These are phyloP conservation scores for Mycosphaerella sp. DNA, from an alignment of 2,329 filamentous ascomycete genomes.

Conservation along the genomic window DNA sequence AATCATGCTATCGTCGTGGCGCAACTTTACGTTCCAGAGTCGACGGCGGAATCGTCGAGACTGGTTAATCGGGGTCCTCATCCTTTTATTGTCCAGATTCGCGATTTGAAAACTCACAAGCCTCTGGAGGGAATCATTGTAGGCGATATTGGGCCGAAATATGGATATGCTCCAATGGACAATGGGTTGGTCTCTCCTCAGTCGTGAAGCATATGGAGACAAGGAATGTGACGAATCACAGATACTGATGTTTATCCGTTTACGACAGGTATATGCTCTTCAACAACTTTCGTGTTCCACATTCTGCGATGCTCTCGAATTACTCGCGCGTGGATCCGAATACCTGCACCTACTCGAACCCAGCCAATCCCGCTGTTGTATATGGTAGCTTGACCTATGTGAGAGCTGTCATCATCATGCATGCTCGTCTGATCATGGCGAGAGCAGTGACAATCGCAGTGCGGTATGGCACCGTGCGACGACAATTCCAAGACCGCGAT, in stretches of 20 bases:
- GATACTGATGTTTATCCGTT: too few species aligned
- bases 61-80: constrained; percentile 47
- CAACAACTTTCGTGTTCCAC: constrained; percentile 43
- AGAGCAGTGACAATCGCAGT: constrained; percentile 50
- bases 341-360: constrained; percentile 42
- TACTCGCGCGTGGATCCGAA: constrained; percentile 46
- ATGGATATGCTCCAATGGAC: constrained; percentile 49
- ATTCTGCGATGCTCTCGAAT: constrained; percentile 45
- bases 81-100: constrained; percentile 49
- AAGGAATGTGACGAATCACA: too few species aligned
- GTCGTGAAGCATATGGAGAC: too few species aligned
- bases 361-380: constrained; percentile 45
- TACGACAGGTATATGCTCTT: constrained; percentile 47
- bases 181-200: constrained; percentile 28
- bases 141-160: constrained; percentile 52
- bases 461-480: constrained; percentile 45
- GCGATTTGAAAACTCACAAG: constrained; percentile 45
- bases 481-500: constrained; percentile 48
- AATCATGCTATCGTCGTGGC: constrained; percentile 52
- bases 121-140: constrained; percentile 46
- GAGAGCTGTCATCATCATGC: constrained; percentile 44
- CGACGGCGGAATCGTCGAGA: constrained; percentile 22
- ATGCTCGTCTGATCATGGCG: constrained; percentile 48
- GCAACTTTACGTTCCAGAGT: constrained; percentile 44
- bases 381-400: constrained; percentile 49